phyloP scores from a whole-genome alignment of 805 yeast species.

The Myxozyma sirexii region DNA sequence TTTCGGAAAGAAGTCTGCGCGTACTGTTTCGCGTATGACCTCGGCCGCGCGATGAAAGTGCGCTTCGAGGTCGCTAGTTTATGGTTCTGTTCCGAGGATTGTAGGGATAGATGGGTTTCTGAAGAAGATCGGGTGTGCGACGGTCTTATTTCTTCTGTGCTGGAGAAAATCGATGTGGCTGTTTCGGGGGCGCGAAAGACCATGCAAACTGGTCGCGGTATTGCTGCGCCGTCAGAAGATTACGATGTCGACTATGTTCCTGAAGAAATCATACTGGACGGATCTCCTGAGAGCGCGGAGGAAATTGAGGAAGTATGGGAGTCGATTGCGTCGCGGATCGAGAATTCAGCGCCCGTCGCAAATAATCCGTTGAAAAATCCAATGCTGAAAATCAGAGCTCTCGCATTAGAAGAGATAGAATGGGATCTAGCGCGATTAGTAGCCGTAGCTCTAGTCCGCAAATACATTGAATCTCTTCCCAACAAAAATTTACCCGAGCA shows the following conservation, averaged over 20 bases:
- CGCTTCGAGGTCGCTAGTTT: constrained; percentile 50
- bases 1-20: constrained; percentile 67
- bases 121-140: constrained; percentile 42
- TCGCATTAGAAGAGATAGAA: constrained; percentile 56
- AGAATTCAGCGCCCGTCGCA: background rate
- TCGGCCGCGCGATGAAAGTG: constrained; percentile 52
- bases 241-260: constrained; percentile 27
- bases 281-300: constrained; percentile 5
- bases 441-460: constrained; percentile 39
- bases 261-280: constrained; percentile 8
- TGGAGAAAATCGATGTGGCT: constrained; percentile 47
- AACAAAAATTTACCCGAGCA: background rate
- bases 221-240: constrained; percentile 3
- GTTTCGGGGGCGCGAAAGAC: constrained; percentile 30
- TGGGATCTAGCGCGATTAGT: constrained; percentile 56
- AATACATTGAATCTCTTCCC: constrained; percentile 10
- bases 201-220: constrained; percentile 10
- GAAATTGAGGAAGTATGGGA: constrained; percentile 19
- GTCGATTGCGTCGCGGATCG: constrained; percentile 2
- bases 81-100: constrained; percentile 57
- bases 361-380: constrained; percentile 20
- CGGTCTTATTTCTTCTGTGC: constrained; percentile 42
- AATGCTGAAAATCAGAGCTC: constrained; percentile 40
- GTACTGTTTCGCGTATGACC: constrained; percentile 53
- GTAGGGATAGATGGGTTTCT: constrained; percentile 46